Evolutionary conservation across 495 filamentous ascomycete genomes (phyloP), one percentile per base, ranked within the genome.

Genomic region (Podospora comata): DNA sequence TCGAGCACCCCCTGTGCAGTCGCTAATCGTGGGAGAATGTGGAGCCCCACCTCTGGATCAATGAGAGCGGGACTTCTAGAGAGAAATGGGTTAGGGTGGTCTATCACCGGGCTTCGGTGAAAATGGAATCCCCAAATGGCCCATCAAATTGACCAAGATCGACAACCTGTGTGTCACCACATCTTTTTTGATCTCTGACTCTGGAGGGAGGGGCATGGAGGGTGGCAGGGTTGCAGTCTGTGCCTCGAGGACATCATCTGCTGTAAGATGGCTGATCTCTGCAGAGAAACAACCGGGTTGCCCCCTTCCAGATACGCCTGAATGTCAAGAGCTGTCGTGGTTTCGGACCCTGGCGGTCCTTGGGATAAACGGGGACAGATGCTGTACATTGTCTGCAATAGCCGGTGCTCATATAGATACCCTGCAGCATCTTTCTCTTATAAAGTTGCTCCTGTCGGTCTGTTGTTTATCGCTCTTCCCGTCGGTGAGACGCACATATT

Each of bases 11-110:
- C 55, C 55, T 58, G 55, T 26, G 55, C 55, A 58, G 23, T 58
- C 55, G 55, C 55, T 58, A 58, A 58, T 58, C 55, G 55, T 58
- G 55, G 23, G 23, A 58, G 55, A 48, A 48, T 48, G 39, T 48
- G 39, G 39, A 48, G 39, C 39, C 39, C 39, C 39, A 48, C 39
- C 39, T 48, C 13, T 58, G 55, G 55, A 58, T 20, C n/a, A 19
- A 7, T 20, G 55, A 58, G 54, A 18, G 55, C 55, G 55, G 55
- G 55, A 58, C 18, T 58, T 2, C 55, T 7, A 58, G 55, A 11
- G 55, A 26, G 23, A 58, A 58, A 26, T 58, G 55, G 23, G 55
- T 13, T 58, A 58, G 55, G 23, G 55, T 58, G 55, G 55, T 58
- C 23, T 20, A 9, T 26, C 55, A 5, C 55, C 9, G 55, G 55